Evolutionary conservation across 2,329 filamentous ascomycete species (phyloP).

Genomic region (Immersiporthe knoxdaviesiana): DNA sequence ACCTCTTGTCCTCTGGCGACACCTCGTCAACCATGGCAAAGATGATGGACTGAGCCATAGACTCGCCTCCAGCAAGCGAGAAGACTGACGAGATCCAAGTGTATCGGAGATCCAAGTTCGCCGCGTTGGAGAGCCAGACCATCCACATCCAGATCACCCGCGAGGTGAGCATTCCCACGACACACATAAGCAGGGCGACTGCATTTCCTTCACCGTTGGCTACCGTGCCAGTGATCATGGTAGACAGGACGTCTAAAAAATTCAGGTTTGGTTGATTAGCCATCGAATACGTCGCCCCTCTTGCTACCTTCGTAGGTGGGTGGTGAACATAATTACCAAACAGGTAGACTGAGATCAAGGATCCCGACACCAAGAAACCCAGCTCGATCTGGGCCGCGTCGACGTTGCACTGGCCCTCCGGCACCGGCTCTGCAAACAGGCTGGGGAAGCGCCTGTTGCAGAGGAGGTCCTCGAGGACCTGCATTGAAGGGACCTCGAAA

Average conservation of each 20-base stretch:
- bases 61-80: conserved; percentile 18
- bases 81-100: conserved; percentile 14
- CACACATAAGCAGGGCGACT: conserved; percentile 8
- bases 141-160: conserved; percentile 8
- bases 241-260: conserved; percentile 10
- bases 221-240: conserved; percentile 9
- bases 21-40: conserved; percentile 22
- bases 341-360: conserved; percentile 17
- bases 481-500: conserved; percentile 17
- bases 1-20: conserved; percentile 17
- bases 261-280: too few relatives aligned
- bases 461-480: conserved; percentile 22
- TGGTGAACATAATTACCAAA: conserved; percentile 24
- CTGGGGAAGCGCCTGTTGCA: conserved; percentile 5
- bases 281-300: too few relatives aligned
- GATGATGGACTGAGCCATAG: conserved; percentile 20
- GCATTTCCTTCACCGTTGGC: conserved; percentile 18
- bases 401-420: neutral
- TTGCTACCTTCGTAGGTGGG: neutral
- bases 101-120: conserved; percentile 6
- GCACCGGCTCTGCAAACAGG: neutral
- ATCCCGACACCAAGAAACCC: conserved; percentile 3
- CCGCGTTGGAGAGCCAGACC: conserved; percentile 12
- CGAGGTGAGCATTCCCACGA: conserved; percentile 20
- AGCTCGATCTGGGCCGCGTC: conserved; percentile 9